Evolutionary conservation across 257 asterid genomes (phyloP).

Genomic region (Coffea canephora): DNA sequence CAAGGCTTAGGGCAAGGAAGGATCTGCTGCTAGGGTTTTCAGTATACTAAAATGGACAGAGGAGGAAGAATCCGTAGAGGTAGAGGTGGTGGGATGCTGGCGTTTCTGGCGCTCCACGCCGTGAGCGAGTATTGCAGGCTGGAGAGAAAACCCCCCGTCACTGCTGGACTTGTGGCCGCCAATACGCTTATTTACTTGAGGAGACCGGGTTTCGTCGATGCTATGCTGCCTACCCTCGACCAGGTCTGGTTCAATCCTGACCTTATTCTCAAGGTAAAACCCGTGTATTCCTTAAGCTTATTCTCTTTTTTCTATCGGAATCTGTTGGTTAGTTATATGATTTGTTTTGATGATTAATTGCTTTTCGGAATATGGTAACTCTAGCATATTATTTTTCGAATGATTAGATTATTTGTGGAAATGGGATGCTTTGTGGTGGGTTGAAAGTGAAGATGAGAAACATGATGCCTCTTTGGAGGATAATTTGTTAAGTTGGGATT

Average conservation of each 20-base stretch:
- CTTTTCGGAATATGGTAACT: too few relatives aligned
- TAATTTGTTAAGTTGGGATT: too few relatives aligned
- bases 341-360: conserved; percentile 3
- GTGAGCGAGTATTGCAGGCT: conserved; percentile 60
- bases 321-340: neutral
- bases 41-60: conserved; percentile 24
- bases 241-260: conserved; percentile 85
- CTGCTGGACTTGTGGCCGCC: conserved; percentile 76
- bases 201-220: conserved; percentile 54
- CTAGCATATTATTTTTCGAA: too few relatives aligned
- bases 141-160: conserved; percentile 78
- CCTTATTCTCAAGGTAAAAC: conserved; percentile 74
- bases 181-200: conserved; percentile 74
- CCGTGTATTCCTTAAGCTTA: neutral
- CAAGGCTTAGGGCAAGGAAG: neutral
- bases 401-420: too few relatives aligned
- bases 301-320: neutral
- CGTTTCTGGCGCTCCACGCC: conserved; percentile 66
- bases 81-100: conserved; percentile 54
- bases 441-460: too few relatives aligned
- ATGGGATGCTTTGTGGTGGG: too few relatives aligned
- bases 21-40: too few relatives aligned
- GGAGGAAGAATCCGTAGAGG: conserved; percentile 41
- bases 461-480: too few relatives aligned
- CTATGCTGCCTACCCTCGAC: conserved; percentile 57